phyloP scores from a whole-genome alignment of 805 yeast genomes.

The Cyberlindnera xishuangbannaensis region DNA sequence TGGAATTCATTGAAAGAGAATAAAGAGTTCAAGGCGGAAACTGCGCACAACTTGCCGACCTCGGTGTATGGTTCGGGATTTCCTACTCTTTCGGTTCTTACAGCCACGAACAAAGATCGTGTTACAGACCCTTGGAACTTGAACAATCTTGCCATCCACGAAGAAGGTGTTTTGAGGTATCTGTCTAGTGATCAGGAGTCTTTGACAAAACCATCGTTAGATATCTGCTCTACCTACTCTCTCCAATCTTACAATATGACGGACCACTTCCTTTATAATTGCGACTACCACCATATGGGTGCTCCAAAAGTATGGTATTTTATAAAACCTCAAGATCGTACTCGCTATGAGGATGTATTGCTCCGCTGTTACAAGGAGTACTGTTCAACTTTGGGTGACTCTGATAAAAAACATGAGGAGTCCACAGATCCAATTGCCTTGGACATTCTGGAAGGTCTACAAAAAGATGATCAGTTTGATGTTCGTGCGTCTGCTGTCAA shows the following conservation, averaged over 20 bases:
- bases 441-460: slow-evolving; percentile 18
- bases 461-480: slow-evolving; percentile 12
- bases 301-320: slow-evolving; percentile 54
- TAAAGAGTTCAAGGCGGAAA: slow-evolving; percentile 33
- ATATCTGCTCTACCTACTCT: slow-evolving; percentile 49
- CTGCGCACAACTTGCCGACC: slow-evolving; percentile 29
- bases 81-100: slow-evolving; percentile 21
- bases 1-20: slow-evolving; percentile 22
- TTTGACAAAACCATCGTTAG: slow-evolving; percentile 37
- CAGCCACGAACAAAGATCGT: slow-evolving; percentile 6
- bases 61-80: slow-evolving; percentile 37
- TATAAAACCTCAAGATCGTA: slow-evolving; percentile 50
- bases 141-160: slow-evolving; percentile 45
- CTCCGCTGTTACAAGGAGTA: slow-evolving; percentile 29
- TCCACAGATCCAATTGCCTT: slow-evolving; percentile 12
- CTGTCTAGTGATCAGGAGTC: slow-evolving; percentile 37
- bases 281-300: slow-evolving; percentile 53
- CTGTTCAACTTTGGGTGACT: slow-evolving; percentile 1
- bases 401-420: slow-evolving; percentile 1
- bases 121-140: slow-evolving; percentile 46
- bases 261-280: slow-evolving; percentile 51
- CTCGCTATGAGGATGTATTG: slow-evolving; percentile 54
- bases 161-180: slow-evolving; percentile 43
- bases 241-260: slow-evolving; percentile 53
- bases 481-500: slow-evolving; percentile 14